Evolutionary conservation across 257 asterid species (phyloP).

Genomic region (Haberlea rhodopensis): DNA sequence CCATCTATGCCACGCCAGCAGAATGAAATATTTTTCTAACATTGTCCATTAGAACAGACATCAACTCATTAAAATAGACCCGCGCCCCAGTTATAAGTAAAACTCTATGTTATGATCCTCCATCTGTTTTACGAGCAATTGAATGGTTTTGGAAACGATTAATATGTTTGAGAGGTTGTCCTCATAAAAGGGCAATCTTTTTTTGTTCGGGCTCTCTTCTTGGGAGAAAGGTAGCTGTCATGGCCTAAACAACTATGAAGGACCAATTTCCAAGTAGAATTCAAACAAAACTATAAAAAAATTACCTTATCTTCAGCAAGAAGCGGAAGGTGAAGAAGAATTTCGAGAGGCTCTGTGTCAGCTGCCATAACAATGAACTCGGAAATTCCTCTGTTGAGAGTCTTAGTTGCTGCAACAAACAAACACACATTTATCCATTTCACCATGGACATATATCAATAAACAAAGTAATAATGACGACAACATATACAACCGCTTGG

Average conservation of each 20-base stretch:
- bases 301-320: conserved; percentile 56
- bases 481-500: neutral
- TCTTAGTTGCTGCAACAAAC: conserved; percentile 44
- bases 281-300: neutral
- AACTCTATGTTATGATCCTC: neutral
- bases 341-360: conserved; percentile 54
- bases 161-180: neutral
- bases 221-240: neutral
- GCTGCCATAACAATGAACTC: conserved; percentile 56
- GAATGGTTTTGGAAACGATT: neutral
- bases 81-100: neutral
- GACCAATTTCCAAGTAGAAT: neutral
- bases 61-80: neutral
- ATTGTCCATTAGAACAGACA: neutral
- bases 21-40: neutral
- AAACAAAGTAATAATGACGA: neutral
- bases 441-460: neutral
- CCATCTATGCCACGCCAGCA: no score
- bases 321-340: conserved; percentile 54
- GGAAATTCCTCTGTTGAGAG: conserved; percentile 53
- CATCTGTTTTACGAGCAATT: neutral
- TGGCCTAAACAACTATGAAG: neutral
- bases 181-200: neutral
- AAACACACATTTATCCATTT: neutral
- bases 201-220: neutral